Percentiles rank a stretch among this genome's conserved stretches.
Conservation (phyloP, 1,284 basidiomycete species). For the Cystobasidium sp. region DNA sequence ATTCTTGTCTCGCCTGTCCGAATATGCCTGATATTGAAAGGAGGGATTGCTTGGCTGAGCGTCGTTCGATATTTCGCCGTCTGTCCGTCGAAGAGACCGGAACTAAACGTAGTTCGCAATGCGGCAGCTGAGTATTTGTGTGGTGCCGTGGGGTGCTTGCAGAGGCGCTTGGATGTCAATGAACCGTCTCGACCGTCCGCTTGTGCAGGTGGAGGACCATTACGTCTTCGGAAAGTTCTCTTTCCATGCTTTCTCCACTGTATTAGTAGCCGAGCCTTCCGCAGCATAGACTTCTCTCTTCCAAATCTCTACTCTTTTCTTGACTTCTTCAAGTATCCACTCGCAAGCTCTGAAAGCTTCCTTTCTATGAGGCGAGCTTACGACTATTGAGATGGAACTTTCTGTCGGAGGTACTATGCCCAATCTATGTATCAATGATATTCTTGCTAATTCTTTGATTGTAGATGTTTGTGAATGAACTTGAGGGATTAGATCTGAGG, state of each 20-base stretch:
- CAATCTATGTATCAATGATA: slow-evolving; percentile 66
- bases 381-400: slow-evolving; percentile 80
- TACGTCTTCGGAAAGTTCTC: slow-evolving; percentile 60
- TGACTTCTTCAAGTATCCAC: slow-evolving; percentile 79
- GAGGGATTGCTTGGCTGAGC: no score
- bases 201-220: no score
- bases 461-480: slow-evolving; percentile 45
- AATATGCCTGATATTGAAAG: no score
- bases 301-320: slow-evolving; percentile 82
- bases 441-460: slow-evolving; percentile 36
- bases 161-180: no score
- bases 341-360: slow-evolving; percentile 81
- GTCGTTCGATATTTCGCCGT: no score
- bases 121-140: no score
- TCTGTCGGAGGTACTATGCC: slow-evolving; percentile 77
- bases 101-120: no score
- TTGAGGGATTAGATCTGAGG: slow-evolving; percentile 47
- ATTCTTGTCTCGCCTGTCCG: no score
- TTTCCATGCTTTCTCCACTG: slow-evolving; percentile 72
- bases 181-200: no score
- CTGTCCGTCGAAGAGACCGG: no score
- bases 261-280: slow-evolving; percentile 59
- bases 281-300: slow-evolving; percentile 76
- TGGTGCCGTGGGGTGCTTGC: no score
- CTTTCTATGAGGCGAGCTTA: slow-evolving; percentile 80